These are phyloP conservation scores for Coemansia biformis DNA, from an alignment of 192 early-diverging fungal species.

Conservation along the genomic window DNA sequence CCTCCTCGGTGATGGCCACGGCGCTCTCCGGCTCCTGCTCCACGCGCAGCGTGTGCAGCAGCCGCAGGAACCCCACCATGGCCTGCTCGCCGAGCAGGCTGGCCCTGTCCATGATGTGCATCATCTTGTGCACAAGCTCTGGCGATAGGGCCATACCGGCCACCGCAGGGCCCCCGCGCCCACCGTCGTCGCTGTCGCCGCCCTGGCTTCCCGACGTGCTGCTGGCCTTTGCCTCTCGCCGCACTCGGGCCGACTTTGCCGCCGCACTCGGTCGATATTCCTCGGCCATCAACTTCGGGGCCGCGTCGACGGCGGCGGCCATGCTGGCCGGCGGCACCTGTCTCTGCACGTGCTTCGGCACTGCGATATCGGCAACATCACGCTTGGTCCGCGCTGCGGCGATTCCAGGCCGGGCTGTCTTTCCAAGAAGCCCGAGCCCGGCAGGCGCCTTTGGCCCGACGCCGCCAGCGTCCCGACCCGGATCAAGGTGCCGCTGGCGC, in stretches of 20 bases:
- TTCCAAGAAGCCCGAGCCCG: conserved; percentile 1
- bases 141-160: conserved; percentile 9
- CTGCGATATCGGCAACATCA: not conserved
- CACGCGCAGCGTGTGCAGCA: conserved; percentile 38
- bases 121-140: conserved; percentile 14
- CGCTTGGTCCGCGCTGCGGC: not conserved
- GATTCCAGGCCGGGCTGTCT: not conserved
- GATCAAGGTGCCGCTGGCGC: conserved; percentile 22
- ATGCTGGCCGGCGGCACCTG: too few species aligned
- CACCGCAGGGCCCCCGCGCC: too few species aligned
- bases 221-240: not conserved
- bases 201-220: not conserved
- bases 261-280: not conserved
- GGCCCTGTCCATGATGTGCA: conserved; percentile 25
- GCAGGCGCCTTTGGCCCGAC: not conserved
- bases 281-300: too few species aligned
- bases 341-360: too few species aligned
- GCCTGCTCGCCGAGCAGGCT: conserved; percentile 15
- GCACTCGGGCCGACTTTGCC: not conserved
- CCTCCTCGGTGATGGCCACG: conserved; percentile 22
- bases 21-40: conserved; percentile 42
- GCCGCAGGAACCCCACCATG: conserved; percentile 24
- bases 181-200: conserved; percentile 2
- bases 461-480: conserved; percentile 3
- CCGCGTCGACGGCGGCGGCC: not conserved